Base-by-base conservation (phyloP, 2,329 filamentous ascomycete genomes). In the Diaporthe vexans region DNA sequence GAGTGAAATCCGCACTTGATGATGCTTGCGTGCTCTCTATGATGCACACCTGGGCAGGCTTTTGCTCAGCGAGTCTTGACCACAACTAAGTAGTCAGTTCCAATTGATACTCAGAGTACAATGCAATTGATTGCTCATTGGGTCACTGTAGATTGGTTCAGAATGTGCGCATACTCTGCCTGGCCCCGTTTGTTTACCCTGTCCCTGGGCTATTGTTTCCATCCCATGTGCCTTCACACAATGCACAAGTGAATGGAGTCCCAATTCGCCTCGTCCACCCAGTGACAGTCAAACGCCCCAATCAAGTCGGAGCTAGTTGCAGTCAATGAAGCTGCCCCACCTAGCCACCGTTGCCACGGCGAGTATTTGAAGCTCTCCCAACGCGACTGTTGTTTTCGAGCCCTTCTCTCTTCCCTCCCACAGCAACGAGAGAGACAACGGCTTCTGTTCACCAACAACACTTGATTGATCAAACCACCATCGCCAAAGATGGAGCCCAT, bases 391-490 rank as follows among this genome's bases (percentile, higher is more conserved):
- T 24, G 15, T 54, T 61, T 43, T n/a, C 43, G n/a, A 71, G 43
- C 3, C 46, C 24, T 54, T 9, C 46, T 46, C 33, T 61, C 69
- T 54, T 71, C 26, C 29, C 33, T 61, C 61, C 69, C 29, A 29
- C 69, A 40, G 33, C 69, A 48, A 35, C 69, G 48, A 59, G 29
- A 24, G 43, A 63, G 57, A 71, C 37, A n/a, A 46, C 37, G 37
- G 54, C 54, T 71, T 48, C 24, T 54, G 56, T 33, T 43, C 69
- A 63, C 4, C 33, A 35, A 24, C 69, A 15, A 63, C 7, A 1
- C 8, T 48, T 52, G 29, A 40, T 63, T 61, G 56, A 71, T 17
- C 52, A 33, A 33, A 33, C 29, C 29, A 33, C 29, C 35, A 71
- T 52, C 69, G 21, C n/a, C 21, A 24, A 63, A 52, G n/a, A 71